Percentiles rank a stretch among this genome's conserved stretches.
Conservation (phyloP, 495 filamentous ascomycete species). For the Neohortaea acidophila region DNA sequence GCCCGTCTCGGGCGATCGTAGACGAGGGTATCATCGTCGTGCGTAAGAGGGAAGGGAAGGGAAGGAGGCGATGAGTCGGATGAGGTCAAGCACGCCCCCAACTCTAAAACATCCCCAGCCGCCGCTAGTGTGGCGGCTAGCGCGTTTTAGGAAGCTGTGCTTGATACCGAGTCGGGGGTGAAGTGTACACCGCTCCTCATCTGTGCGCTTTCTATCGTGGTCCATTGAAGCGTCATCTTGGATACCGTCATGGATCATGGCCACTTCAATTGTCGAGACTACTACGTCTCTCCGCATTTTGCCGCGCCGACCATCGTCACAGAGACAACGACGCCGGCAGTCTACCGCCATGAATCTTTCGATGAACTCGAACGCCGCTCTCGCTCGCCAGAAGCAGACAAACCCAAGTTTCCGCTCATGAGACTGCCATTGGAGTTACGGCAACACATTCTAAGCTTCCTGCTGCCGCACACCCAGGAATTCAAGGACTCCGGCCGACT, state of each 20-base stretch:
- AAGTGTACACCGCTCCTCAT: too few species aligned
- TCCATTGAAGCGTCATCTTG: too few species aligned
- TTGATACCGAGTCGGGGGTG: too few species aligned
- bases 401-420: conserved; percentile 21
- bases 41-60: background rate
- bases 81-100: background rate
- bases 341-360: conserved; percentile 12
- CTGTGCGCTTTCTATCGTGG: too few species aligned
- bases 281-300: conserved; percentile 10
- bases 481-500: conserved; percentile 9
- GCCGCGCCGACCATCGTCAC: conserved; percentile 4
- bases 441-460: conserved; percentile 24
- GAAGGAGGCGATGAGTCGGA: background rate
- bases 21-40: too few species aligned
- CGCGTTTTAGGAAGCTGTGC: too few species aligned
- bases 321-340: background rate
- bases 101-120: background rate
- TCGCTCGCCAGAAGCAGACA: conserved; percentile 11
- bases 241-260: conserved; percentile 15
- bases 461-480: conserved; percentile 24
- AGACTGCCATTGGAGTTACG: conserved; percentile 28
- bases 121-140: too few species aligned
- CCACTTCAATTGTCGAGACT: conserved; percentile 19
- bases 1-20: conserved; percentile 8
- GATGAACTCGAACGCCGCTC: conserved; percentile 13